Base-by-base conservation (phyloP, 257 asterid genomes). In the Buddleja alternifolia region DNA sequence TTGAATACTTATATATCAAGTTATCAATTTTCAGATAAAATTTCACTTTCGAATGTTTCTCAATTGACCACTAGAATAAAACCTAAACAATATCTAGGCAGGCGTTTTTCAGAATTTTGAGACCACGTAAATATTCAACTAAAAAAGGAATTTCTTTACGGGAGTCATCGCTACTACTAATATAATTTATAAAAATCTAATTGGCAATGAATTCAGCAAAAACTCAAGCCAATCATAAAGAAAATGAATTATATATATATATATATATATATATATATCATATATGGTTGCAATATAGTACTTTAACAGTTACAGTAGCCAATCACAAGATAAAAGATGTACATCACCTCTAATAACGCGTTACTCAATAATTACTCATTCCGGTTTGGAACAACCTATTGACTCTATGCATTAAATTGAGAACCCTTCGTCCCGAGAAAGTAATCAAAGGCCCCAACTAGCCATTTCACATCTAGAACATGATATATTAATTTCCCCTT, bases 401-500 rank as follows among this genome's bases (percentile, higher is more conserved):
- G 19, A 45, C 8, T 20, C 2, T 2, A 54, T 54, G 40, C n/a
- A n/a, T 12, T 6, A 24, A 54, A 0, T 12, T 54, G 40, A 20
- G 6, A 25, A 25, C 19, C 39, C 14, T 24, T 9, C 60, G 25
- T 5, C 3, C n/a, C n/a, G n/a, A n/a, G n/a, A 17, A 50, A 52
- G 15, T 52, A 19, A 14, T n/a, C 44, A 1, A n/a, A 56, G 42
- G 12, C 7, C 44, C 42, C 72, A n/a, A 8, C 45, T 41, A 2
- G 16, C 42, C 73, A 23, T 23, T 41, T 67, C 73, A 24, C 64
- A 41, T 16, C 19, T 37, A 0, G 50, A 47, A 25, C 29, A 34
- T 5, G 6, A 8, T 53, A 14, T 40, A 16, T 39, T n/a, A n/a
- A n/a, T 32, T 42, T 15, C 42, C 41, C 4, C 6, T 29, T 11